These are phyloP conservation scores for Chlorella ohadii DNA, from an alignment of 139 green algal genomes.

Conservation along the genomic window DNA sequence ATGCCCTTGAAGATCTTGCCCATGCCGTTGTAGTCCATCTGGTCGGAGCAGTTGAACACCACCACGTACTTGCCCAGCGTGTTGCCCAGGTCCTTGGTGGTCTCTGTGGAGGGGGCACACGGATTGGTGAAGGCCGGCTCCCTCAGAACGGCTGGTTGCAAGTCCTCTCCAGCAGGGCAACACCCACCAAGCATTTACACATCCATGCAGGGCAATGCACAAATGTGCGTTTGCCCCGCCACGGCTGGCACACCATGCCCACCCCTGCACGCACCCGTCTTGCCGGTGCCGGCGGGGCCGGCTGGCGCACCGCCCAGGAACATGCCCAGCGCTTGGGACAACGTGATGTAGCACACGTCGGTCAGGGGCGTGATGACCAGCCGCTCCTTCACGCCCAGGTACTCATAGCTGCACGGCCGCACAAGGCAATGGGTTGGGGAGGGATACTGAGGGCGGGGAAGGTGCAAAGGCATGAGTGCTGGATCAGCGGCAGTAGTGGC, in stretches of 20 bases:
- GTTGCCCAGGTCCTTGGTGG: conserved; percentile 95
- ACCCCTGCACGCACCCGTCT: conserved; percentile 66
- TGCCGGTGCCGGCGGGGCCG: conserved; percentile 93
- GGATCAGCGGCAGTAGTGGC: too few relatives aligned
- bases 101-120: conserved; percentile 65
- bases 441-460: too few relatives aligned
- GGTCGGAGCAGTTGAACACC: conserved; percentile 98
- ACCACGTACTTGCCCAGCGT: conserved; percentile 98
- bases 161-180: too few relatives aligned
- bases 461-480: too few relatives aligned
- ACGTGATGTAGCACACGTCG: conserved; percentile 97
- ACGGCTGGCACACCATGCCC: too few relatives aligned
- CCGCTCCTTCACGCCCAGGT: conserved; percentile 95
- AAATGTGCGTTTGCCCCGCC: too few relatives aligned
- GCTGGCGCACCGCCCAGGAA: conserved; percentile 93
- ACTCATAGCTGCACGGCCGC: conserved; percentile 73
- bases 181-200: too few relatives aligned
- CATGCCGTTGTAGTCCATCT: conserved; percentile 97
- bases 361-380: conserved; percentile 97
- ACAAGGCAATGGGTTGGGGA: too few relatives aligned
- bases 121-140: too few relatives aligned
- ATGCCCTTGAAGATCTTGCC: conserved; percentile 99
- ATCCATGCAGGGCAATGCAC: too few relatives aligned
- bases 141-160: too few relatives aligned
- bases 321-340: conserved; percentile 95